Evolutionary conservation across 768 basidiomycete species (phyloP), one percentile per base, ranked within the genome.

Genomic region (Amanita exitialis): DNA sequence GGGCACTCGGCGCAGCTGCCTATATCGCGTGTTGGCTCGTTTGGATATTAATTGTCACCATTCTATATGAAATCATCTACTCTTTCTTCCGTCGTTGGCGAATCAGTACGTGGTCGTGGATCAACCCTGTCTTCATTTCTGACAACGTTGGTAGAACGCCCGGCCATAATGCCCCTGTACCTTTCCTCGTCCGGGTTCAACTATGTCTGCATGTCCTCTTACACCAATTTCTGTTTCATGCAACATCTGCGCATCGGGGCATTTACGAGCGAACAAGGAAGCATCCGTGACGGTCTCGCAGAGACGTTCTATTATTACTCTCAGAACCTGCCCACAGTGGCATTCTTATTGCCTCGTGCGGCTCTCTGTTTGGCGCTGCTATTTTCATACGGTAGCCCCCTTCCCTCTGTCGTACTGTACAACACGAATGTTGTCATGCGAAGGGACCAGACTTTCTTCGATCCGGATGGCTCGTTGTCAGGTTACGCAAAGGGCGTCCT

Each of bases 231-330:
- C 65, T 84, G 83, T 65, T 92, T 92, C 71, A 70, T 93, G 57
- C 79, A 83, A 53, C 78, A 92, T 64, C 72, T 93, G 56, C 85
- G 90, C 37, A 70, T 72, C 54, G 78, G 82, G 23, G 86, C 90
- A 30, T 84, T 86, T 61, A 65, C 72, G 28, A 68, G 70, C 30
- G 73, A 79, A 56, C 68, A 68, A 39, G 77, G 73, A 50, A 68
- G 73, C 58, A 53, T 66, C 51, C 64, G 66, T 52, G 69, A 67
- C 41, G 72, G 71, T 51, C 67, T 92, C 39, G 86, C 91, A n/a
- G 91, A 95, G 67, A 83, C 83, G 12, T 88, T 77, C 62, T 88
- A 81, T 71, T 80, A 80, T 60, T 86, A 88, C 57, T 81, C 90
- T 1, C 92, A 95, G 69, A 90, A 92, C 61, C 63, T 85, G 32